A percentile compares a stretch with the other conserved stretches of the same genome.
phyloP scores from a whole-genome alignment of 495 filamentous ascomycete genomes.

The Antarctomyces pellizariae region DNA sequence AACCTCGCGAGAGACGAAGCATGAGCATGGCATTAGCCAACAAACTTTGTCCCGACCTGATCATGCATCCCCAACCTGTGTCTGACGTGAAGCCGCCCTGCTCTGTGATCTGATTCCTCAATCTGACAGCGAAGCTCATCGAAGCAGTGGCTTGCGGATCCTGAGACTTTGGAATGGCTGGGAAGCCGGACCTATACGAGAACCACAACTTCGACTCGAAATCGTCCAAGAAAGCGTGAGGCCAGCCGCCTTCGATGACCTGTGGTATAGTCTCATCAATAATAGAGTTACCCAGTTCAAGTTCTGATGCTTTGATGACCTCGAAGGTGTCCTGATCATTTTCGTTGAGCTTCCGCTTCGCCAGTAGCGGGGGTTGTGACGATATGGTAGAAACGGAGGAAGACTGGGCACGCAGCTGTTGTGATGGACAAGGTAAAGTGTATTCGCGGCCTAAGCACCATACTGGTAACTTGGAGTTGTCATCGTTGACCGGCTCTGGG shows the following conservation, averaged over 20 bases:
- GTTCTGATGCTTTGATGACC: too few relatives aligned
- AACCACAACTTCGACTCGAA: constrained; percentile 92
- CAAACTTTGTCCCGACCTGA: constrained; percentile 82
- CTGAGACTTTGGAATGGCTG: constrained; percentile 54
- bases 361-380: constrained; percentile 3
- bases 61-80: constrained; percentile 98
- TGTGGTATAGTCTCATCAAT: too few relatives aligned
- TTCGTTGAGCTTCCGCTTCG: constrained; percentile 1
- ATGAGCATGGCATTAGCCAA: constrained; percentile 64
- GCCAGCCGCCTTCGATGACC: constrained; percentile 55
- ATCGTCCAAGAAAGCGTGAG: constrained; percentile 64
- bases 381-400: constrained; percentile 3
- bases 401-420: not conserved
- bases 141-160: constrained; percentile 42
- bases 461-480: constrained; percentile 38
- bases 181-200: constrained; percentile 81
- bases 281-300: too few relatives aligned
- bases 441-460: constrained; percentile 82
- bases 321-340: too few relatives aligned
- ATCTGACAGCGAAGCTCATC: constrained; percentile 66
- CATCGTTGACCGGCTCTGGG: constrained; percentile 70
- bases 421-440: constrained; percentile 9
- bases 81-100: constrained; percentile 76
- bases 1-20: constrained; percentile 43
- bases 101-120: constrained; percentile 61